These are phyloP conservation scores for Hirschioporus abietinus DNA, from an alignment of 768 basidiomycete species.

Conservation along the genomic window DNA sequence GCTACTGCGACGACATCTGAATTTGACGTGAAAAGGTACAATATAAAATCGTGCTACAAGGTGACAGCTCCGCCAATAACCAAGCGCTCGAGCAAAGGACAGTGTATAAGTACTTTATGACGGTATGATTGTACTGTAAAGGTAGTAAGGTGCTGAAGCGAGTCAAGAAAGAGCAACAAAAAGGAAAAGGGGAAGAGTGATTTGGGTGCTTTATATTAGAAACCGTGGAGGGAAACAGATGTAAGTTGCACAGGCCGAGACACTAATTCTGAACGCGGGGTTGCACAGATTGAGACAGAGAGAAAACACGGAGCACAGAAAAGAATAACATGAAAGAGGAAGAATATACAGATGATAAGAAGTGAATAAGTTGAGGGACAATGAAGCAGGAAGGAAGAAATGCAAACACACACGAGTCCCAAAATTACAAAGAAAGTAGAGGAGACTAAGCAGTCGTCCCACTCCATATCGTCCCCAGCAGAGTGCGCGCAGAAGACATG, in stretches of 20 bases:
- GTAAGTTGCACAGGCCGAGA: not conserved
- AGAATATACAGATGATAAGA: constrained; percentile 4
- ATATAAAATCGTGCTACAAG: not conserved
- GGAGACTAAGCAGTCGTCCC: not conserved
- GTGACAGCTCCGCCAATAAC: not conserved
- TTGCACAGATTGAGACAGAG: too few relatives aligned
- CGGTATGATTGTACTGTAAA: not conserved
- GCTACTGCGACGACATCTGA: too few relatives aligned
- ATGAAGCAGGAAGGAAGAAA: not conserved
- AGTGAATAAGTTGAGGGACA: not conserved
- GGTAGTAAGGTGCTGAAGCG: not conserved
- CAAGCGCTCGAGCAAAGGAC: not conserved
- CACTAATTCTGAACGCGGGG: too few relatives aligned
- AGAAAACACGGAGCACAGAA: not conserved
- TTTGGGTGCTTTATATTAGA: too few relatives aligned
- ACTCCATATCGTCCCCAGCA: constrained; percentile 58
- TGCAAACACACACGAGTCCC: not conserved
- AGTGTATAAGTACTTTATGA: not conserved
- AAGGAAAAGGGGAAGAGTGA: too few relatives aligned
- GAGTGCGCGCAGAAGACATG: constrained; percentile 73
- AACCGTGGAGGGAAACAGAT: not conserved
- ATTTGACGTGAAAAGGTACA: not conserved
- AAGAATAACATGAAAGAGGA: not conserved
- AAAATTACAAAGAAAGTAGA: not conserved
- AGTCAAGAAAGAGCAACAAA: not conserved